These are phyloP conservation scores for Euphrasia arctica DNA, from an alignment of 305 asterid species.

Conservation along the genomic window DNA sequence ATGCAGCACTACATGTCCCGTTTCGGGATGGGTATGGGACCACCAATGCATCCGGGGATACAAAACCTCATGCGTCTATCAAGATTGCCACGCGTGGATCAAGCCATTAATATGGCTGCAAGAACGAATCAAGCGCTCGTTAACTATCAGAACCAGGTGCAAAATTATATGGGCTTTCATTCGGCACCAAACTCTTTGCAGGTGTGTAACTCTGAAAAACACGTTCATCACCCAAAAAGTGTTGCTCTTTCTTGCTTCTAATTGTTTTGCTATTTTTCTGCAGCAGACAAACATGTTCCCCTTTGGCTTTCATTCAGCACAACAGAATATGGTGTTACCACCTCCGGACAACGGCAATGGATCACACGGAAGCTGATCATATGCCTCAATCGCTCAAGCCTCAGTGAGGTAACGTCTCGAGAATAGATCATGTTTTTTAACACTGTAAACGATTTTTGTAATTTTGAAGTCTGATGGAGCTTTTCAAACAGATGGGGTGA, in stretches of 20 bases:
- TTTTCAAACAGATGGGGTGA: not conserved
- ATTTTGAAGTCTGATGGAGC: not conserved
- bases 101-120: slow-evolving; percentile 29
- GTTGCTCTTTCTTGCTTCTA: not conserved
- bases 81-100: slow-evolving; percentile 47
- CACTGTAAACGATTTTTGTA: not conserved
- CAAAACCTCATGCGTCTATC: slow-evolving; percentile 58
- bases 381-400: not conserved
- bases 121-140: slow-evolving; percentile 40
- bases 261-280: slow-evolving; percentile 18
- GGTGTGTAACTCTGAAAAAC: slow-evolving; percentile 30
- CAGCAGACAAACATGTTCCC: slow-evolving; percentile 56
- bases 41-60: slow-evolving; percentile 44
- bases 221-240: not conserved
- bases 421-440: not conserved
- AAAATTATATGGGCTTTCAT: slow-evolving; percentile 51
- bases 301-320: slow-evolving; percentile 45
- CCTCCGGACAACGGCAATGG: slow-evolving; percentile 38
- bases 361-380: slow-evolving; percentile 16
- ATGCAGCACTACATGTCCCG: slow-evolving; percentile 75
- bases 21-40: slow-evolving; percentile 54
- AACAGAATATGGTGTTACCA: slow-evolving; percentile 34
- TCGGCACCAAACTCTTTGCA: slow-evolving; percentile 54
- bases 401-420: not conserved
- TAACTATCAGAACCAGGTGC: slow-evolving; percentile 48